Evolutionary conservation across 257 asterid species (phyloP), one percentile per base, ranked within the genome.

Genomic region (Capsicum baccatum): DNA sequence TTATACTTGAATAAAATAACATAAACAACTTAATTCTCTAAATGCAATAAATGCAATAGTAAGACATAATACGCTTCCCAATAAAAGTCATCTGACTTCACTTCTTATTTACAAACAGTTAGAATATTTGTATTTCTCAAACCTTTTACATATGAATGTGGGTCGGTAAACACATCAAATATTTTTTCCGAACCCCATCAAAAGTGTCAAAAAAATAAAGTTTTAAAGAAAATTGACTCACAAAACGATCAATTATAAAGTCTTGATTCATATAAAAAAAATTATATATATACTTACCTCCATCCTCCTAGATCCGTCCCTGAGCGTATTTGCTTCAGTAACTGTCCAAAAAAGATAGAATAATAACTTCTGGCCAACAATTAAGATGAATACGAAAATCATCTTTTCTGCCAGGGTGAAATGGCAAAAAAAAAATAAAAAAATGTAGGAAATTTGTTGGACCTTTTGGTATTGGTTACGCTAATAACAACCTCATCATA

Each of bases 21-120:
- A 63, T 14, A 63, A 63, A 63, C 42, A 63, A 21, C 16, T 21
- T 26, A 4, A 57, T 63, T 26, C 9, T 9, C 17, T 63, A 63
- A 63, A 42, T 10, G 55, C 79, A 69, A 68, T 63, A 63, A 63
- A 42, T 10, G 55, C 79, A 69, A 68, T 68, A 68, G 8, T 14
- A 52, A 39, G 3, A 17, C 54, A 68, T 68, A 39, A 17, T 15
- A 68, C 15, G 54, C 14, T 39, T 69, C 78, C n/a, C 39, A 42
- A 70, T 70, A 42, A 70, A 70, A 70, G 4, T 35, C 79, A 70
- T 17, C 16, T 42, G 54, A 8, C 13, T 35, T 42, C 35, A 70
- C 79, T 8, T 42, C 56, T 56, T 56, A 70, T 9, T 70, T 44
- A 44, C 57, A 33, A 6, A 33, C 13, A 33, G 11, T 33, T 64